These are phyloP conservation scores for Neurospora sp. DNA, from an alignment of 2,329 filamentous ascomycete genomes.

Conservation along the genomic window DNA sequence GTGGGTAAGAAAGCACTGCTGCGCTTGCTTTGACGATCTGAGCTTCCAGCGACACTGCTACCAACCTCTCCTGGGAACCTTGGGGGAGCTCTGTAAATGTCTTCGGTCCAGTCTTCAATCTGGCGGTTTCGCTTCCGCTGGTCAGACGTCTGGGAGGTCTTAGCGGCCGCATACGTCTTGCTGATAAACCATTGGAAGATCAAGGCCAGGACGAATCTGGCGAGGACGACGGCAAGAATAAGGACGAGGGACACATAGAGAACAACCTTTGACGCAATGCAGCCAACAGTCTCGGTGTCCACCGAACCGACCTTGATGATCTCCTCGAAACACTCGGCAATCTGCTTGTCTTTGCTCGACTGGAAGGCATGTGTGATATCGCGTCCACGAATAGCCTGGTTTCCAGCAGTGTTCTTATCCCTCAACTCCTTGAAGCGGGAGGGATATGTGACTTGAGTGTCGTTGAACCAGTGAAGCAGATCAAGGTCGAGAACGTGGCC, in stretches of 20 bases:
- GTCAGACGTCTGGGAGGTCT: conserved; percentile 73
- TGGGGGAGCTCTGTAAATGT: conserved; percentile 87
- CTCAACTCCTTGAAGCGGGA: conserved; percentile 70
- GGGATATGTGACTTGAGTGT: conserved; percentile 65
- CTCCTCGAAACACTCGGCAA: conserved; percentile 80
- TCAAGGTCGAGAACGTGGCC: conserved; percentile 87
- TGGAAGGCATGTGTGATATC: conserved; percentile 89
- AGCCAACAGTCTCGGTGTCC: conserved; percentile 92
- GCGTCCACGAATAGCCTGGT: conserved; percentile 62
- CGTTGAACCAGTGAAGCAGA: conserved; percentile 84
- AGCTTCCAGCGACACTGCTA: conserved; percentile 50
- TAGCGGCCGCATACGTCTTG: conserved; percentile 72
- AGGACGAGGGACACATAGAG: conserved; percentile 88
- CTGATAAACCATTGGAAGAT: conserved; percentile 96
- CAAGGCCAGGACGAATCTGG: conserved; percentile 81
- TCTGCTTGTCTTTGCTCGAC: conserved; percentile 63
- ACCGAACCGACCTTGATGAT: conserved; percentile 94
- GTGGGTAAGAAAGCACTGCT: conserved; percentile 79
- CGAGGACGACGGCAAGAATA: conserved; percentile 78
- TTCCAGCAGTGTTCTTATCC: conserved; percentile 49
- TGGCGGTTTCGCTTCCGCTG: conserved; percentile 79
- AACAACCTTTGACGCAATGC: conserved; percentile 94
- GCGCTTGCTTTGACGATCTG: conserved; percentile 69
- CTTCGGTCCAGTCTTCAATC: conserved; percentile 96
- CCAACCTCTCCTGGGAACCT: conserved; percentile 68